A percentile compares a stretch with the other conserved stretches of the same genome.
phyloP scores from a whole-genome alignment of 2,329 filamentous ascomycete species.

The Fusarium globosum region DNA sequence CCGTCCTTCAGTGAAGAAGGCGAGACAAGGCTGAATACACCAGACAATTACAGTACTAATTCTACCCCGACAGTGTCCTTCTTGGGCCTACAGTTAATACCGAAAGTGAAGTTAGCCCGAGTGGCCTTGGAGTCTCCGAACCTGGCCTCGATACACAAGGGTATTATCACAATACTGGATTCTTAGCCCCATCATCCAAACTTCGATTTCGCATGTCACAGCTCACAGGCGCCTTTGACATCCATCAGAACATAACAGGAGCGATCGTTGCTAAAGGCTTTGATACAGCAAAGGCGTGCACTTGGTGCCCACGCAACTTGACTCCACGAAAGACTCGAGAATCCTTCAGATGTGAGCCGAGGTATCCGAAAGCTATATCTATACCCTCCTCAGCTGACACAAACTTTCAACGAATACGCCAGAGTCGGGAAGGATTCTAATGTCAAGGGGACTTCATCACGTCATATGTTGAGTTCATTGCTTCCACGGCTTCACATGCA shows the following conservation, averaged over 20 bases:
- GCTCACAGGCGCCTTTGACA: rapidly evolving
- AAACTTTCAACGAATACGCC: background rate
- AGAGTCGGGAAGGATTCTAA: too few species aligned
- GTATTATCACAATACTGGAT: rapidly evolving
- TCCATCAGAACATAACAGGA: background rate
- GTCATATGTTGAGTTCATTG: background rate
- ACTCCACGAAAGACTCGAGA: background rate
- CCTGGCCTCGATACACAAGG: rapidly evolving
- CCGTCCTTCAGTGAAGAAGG: background rate
- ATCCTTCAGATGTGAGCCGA: rapidly evolving
- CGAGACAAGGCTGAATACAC: rapidly evolving
- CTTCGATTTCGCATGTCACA: rapidly evolving
- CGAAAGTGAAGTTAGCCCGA: background rate
- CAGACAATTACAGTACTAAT: rapidly evolving
- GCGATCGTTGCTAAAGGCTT: background rate
- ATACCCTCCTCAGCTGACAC: background rate
- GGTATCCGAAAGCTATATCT: rapidly evolving
- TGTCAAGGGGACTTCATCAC: background rate
- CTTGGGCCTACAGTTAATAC: too few species aligned
- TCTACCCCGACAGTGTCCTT: rapidly evolving
- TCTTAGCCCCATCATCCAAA: rapidly evolving
- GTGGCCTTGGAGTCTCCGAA: background rate
- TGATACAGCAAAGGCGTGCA: rapidly evolving
- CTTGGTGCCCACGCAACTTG: background rate
- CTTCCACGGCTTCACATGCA: too few species aligned